These are phyloP conservation scores for Cylindrotheca fusiformis DNA, from an alignment of 108 stramenopile genomes.

Conservation along the genomic window DNA sequence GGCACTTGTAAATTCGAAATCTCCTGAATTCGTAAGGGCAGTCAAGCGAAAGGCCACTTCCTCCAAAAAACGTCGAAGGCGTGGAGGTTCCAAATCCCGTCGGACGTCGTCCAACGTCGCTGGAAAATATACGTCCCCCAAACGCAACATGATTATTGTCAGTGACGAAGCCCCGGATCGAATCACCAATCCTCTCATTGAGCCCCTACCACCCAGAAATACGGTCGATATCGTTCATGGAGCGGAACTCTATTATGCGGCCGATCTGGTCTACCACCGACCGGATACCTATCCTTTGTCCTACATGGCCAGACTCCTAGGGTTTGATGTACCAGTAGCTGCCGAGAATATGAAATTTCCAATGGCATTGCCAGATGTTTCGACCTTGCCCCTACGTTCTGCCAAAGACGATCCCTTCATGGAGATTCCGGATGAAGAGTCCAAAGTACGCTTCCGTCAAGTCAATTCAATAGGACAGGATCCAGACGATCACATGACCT, in stretches of 20 bases:
- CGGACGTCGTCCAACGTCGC: too few species aligned
- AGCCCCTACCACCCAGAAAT: slow-evolving; percentile 17
- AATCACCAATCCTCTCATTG: slow-evolving; percentile 53
- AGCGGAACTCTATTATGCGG: slow-evolving; percentile 44
- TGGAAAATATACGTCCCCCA: too few species aligned
- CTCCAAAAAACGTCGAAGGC: too few species aligned
- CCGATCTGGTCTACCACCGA: slow-evolving; percentile 47
- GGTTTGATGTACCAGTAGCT: slow-evolving; percentile 52
- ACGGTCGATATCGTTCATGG: slow-evolving; percentile 36
- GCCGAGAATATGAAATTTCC: slow-evolving; percentile 7
- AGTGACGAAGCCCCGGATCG: slow-evolving; percentile 52
- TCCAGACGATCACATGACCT: slow-evolving; percentile 8
- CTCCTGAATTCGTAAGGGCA: too few species aligned
- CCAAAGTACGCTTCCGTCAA: background rate
- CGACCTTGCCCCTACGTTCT: slow-evolving; percentile 12
- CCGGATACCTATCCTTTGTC: slow-evolving; percentile 77
- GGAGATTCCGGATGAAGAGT: slow-evolving; percentile 9
- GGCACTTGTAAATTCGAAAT: too few species aligned
- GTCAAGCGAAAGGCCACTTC: too few species aligned
- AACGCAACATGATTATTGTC: slow-evolving; percentile 7
- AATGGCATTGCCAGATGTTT: slow-evolving; percentile 22
- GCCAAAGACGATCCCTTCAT: slow-evolving; percentile 17
- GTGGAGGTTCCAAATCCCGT: too few species aligned
- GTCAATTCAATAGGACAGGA: slow-evolving; percentile 1
- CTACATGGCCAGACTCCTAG: slow-evolving; percentile 63